Percentiles rank a stretch among this genome's conserved stretches.
These are phyloP conservation scores for Tilletia setariae DNA, from an alignment of 1,284 basidiomycete genomes.

Conservation along the genomic window DNA sequence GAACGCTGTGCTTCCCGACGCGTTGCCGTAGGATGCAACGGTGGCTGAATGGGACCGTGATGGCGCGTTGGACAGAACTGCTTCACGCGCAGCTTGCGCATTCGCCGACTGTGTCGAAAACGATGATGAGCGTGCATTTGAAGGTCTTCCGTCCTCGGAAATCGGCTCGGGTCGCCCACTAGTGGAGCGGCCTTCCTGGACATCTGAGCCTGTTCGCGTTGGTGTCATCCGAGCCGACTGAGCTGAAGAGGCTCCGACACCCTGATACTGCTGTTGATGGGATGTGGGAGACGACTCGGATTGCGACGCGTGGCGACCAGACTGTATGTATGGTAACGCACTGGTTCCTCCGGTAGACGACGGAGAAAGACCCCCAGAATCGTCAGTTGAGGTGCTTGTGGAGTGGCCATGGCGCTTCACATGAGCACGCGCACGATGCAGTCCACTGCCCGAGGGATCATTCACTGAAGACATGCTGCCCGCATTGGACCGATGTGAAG, in stretches of 20 bases:
- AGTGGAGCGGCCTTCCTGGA: no score
- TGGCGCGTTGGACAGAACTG: neutral
- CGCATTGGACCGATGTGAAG: slow-evolving; percentile 7
- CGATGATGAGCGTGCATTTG: neutral
- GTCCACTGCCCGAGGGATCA: neutral
- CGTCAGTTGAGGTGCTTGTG: slow-evolving; percentile 4
- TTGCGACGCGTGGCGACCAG: neutral
- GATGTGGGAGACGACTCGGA: neutral
- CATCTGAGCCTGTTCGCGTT: no score
- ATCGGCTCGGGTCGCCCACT: neutral
- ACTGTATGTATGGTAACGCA: slow-evolving; percentile 3
- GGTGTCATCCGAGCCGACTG: no score
- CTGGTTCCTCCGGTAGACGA: neutral
- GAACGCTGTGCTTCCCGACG: neutral
- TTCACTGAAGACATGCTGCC: neutral
- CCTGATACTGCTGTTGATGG: no score
- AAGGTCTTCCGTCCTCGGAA: neutral
- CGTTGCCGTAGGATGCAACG: neutral
- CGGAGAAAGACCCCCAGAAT: neutral
- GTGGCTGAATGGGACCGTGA: slow-evolving; percentile 12
- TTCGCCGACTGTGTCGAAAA: slow-evolving; percentile 5
- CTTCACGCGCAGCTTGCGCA: neutral
- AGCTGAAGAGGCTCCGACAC: no score
- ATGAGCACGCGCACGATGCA: neutral
- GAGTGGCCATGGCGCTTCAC: slow-evolving; percentile 11